These are phyloP conservation scores for Cryomyces minteri DNA, from an alignment of 495 filamentous ascomycete genomes.

Conservation along the genomic window DNA sequence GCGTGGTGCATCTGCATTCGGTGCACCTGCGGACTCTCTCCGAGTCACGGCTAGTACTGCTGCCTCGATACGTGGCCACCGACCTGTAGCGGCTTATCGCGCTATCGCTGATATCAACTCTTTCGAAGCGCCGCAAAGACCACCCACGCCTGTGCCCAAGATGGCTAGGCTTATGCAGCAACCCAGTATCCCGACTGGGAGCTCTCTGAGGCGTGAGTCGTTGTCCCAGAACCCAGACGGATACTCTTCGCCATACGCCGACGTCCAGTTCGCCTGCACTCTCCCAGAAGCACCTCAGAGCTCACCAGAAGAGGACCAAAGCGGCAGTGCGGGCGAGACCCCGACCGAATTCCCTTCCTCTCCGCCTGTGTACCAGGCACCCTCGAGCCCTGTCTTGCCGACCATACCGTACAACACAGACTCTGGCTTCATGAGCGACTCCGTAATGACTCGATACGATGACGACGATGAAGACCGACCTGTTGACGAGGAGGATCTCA, in stretches of 20 bases:
- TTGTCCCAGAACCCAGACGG: background rate
- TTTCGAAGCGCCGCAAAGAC: constrained; percentile 59
- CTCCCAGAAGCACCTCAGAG: constrained; percentile 31
- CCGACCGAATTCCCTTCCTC: constrained; percentile 56
- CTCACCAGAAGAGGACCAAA: constrained; percentile 33
- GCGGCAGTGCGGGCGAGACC: constrained; percentile 33
- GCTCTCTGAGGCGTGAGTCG: too few relatives aligned
- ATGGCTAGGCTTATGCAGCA: too few relatives aligned
- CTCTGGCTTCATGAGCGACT: constrained; percentile 68
- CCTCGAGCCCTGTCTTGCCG: constrained; percentile 61
- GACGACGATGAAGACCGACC: constrained; percentile 27
- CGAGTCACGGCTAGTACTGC: constrained; percentile 75
- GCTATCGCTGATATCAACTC: constrained; percentile 29
- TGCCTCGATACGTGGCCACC: constrained; percentile 69
- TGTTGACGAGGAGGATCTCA: constrained; percentile 14
- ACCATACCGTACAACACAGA: constrained; percentile 36
- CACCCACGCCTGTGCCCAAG: constrained; percentile 44
- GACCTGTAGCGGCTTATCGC: constrained; percentile 47
- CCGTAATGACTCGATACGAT: constrained; percentile 36
- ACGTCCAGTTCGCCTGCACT: constrained; percentile 1
- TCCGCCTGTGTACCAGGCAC: constrained; percentile 44
- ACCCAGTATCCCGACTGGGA: too few relatives aligned
- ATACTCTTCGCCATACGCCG: background rate
- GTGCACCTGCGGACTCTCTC: constrained; percentile 50
- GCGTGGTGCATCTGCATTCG: constrained; percentile 48